A percentile compares a stretch with the other conserved stretches of the same genome.
Conservation (phyloP, 345 rosid genomes). For the Noccaea bulbosa region DNA sequence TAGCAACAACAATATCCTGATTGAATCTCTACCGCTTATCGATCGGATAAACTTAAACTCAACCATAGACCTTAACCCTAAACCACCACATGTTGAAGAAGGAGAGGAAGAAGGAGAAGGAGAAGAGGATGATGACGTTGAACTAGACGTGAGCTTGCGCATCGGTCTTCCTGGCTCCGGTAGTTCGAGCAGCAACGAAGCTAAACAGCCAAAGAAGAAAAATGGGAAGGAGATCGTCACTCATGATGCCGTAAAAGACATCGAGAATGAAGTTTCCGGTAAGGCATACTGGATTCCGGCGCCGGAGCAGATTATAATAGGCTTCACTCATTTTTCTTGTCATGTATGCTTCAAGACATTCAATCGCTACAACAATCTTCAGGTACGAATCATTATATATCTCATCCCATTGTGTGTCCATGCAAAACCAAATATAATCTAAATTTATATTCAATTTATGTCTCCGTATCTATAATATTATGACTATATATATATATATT, state of each 20-base stretch:
- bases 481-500: not conserved
- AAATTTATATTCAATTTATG: not conserved
- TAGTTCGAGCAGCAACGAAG: conserved; percentile 8
- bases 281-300: conserved; percentile 82
- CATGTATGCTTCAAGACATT: conserved; percentile 87
- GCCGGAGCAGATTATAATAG: conserved; percentile 72
- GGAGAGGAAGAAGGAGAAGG: conserved; percentile 35
- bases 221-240: conserved; percentile 34
- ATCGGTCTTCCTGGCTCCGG: conserved; percentile 71
- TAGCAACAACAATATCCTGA: conserved; percentile 8
- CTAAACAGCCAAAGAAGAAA: conserved; percentile 23
- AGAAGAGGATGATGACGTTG: conserved; percentile 33
- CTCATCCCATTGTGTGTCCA: conserved; percentile 9
- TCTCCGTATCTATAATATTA: not conserved
- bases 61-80: conserved; percentile 30
- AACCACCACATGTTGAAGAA: conserved; percentile 22
- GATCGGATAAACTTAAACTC: conserved; percentile 32
- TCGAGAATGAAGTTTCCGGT: conserved; percentile 34
- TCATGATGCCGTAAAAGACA: conserved; percentile 30
- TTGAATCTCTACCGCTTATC: conserved; percentile 40
- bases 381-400: conserved; percentile 51
- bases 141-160: conserved; percentile 56
- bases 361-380: conserved; percentile 96
- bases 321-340: conserved; percentile 83
- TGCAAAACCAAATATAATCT: conserved; percentile 18